These are phyloP conservation scores for Pyrenophora seminiperda DNA, from an alignment of 2,329 filamentous ascomycete genomes.

Conservation along the genomic window DNA sequence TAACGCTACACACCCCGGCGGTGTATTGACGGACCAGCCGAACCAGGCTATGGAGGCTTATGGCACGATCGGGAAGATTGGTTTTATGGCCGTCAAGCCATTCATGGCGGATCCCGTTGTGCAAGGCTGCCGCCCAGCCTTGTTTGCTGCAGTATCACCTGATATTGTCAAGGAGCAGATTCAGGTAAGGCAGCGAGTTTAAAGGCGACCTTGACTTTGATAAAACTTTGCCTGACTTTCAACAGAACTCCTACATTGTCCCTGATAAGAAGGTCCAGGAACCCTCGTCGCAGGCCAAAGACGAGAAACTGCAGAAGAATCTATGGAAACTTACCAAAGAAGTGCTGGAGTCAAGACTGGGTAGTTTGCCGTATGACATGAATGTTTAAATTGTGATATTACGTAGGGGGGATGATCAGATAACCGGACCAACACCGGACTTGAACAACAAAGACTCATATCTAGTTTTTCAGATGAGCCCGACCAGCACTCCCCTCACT, in stretches of 20 bases:
- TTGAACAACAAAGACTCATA: not conserved
- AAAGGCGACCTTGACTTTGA: not conserved
- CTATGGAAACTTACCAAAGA: slow-evolving; percentile 55
- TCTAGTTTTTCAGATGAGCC: not conserved
- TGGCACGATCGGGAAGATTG: slow-evolving; percentile 54
- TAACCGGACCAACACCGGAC: not conserved
- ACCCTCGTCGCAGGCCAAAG: slow-evolving; percentile 50
- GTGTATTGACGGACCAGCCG: slow-evolving; percentile 55
- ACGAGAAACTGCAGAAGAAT: slow-evolving; percentile 51
- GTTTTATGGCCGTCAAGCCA: slow-evolving; percentile 51
- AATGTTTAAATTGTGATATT: slow-evolving; percentile 17
- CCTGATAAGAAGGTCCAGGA: slow-evolving; percentile 56
- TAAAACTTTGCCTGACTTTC: not conserved
- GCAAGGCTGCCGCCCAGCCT: slow-evolving; percentile 53
- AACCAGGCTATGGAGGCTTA: slow-evolving; percentile 58
- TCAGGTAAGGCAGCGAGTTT: slow-evolving; percentile 16
- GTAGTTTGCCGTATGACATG: slow-evolving; percentile 37
- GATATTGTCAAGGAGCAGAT: slow-evolving; percentile 53
- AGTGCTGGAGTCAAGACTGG: slow-evolving; percentile 52
- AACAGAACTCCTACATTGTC: slow-evolving; percentile 54
- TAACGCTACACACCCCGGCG: slow-evolving; percentile 58
- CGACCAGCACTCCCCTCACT: not conserved
- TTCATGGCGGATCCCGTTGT: slow-evolving; percentile 58
- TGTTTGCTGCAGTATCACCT: slow-evolving; percentile 56
- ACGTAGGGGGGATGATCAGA: not conserved